These are phyloP conservation scores for Musa acuminata DNA, from an alignment of 176 grass and related monocot species.

Conservation along the genomic window DNA sequence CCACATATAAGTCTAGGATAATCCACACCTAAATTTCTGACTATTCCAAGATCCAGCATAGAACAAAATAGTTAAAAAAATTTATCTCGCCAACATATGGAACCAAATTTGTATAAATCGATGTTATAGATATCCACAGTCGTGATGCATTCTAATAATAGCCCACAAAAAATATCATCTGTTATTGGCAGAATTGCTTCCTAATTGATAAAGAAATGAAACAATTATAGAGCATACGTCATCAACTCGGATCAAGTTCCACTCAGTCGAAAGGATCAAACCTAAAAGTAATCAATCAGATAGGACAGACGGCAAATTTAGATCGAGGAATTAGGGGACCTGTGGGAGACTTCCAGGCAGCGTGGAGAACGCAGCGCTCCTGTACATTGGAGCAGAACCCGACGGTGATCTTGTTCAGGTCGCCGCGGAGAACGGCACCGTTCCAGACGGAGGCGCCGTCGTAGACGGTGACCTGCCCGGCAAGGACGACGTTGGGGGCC, in stretches of 20 bases:
- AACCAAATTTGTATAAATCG: no score
- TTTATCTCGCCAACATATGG: no score
- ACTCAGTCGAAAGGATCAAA: neutral
- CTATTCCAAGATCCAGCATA: no score
- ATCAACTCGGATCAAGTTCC: conserved; percentile 3
- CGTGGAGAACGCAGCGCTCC: conserved; percentile 92
- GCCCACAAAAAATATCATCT: no score
- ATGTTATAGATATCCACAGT: no score
- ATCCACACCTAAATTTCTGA: no score
- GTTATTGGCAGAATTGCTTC: no score
- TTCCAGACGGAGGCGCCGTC: conserved; percentile 92
- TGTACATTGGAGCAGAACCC: conserved; percentile 92
- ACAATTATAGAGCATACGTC: neutral
- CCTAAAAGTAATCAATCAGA: neutral
- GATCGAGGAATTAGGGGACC: conserved; percentile 23
- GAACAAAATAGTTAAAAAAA: no score
- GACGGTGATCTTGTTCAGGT: conserved; percentile 94
- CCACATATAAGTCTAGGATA: no score
- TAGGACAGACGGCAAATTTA: neutral
- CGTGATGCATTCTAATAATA: no score
- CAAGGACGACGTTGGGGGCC: conserved; percentile 75
- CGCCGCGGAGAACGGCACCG: conserved; percentile 78
- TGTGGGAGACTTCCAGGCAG: conserved; percentile 73
- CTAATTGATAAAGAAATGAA: neutral
- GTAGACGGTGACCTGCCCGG: conserved; percentile 78